Base-by-base conservation (phyloP, 2,329 filamentous ascomycete species). In the Ceratocystis cubensis region DNA sequence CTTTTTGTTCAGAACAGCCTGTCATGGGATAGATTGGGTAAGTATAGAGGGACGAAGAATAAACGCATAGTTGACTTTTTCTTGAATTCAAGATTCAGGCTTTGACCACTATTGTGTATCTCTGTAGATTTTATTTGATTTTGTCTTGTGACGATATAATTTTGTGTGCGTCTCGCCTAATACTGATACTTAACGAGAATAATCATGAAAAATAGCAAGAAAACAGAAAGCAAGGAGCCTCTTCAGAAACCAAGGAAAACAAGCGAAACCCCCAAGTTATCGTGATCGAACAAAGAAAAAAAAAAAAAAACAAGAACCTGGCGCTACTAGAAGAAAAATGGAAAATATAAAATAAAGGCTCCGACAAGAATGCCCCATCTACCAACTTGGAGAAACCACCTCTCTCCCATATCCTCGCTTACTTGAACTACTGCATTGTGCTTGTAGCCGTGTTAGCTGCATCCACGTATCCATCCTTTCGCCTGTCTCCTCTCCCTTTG, bases 1-100 rank as follows among this genome's bases (percentile, higher is more conserved):
- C 25, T 61, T 25, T 20, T 62, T 22, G 44, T 46, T 63, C 44
- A 46, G 37, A 63, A 63, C 37, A 59, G 37, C 61, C 33, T 46
- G 37, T 63, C 37, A 63, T 44, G 61, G 37, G 37, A 46, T 63
- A 63, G 37, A 63, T 45, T 45, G 37, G 44, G 37, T 45, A 44
- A 45, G 37, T 44, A 63, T 44, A 63, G 61, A 63, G 61, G 33
- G n/a, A 63, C 28, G n/a, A 63, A 45, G 37, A 63, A 25, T 46
- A 25, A 63, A 63, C 56, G 56, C 56, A 37, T 59, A 37, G 56
- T 59, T 59, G 28, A 59, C 30, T 59, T 59, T 59, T n/a, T 59
- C 28, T 59, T 59, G 25, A 59, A 25, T 41, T 13, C 15, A 59
- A 59, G 17, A 25, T 59, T 41, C 37, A 3, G 37, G 37, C 56